Evolutionary conservation across 495 filamentous ascomycete genomes (phyloP).

Genomic region (Tuber aestivum): DNA sequence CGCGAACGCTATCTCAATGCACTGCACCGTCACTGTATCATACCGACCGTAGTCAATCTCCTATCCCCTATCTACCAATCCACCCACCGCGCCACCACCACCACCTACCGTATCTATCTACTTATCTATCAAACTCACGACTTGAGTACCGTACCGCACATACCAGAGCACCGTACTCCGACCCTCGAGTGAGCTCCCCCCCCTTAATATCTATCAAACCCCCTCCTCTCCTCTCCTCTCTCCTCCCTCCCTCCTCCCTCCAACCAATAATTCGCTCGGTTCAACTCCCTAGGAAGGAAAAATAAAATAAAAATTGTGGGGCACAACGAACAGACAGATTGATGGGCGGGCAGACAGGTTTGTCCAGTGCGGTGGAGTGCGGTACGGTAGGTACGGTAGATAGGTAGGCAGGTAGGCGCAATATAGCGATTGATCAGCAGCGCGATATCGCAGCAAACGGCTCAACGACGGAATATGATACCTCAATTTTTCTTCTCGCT

Average conservation of each 20-base stretch:
- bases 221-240: background rate
- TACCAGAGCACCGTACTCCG: background rate
- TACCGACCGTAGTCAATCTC: background rate
- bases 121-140: background rate
- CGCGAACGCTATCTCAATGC: background rate
- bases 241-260: background rate
- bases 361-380: slow-evolving; percentile 1
- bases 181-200: background rate
- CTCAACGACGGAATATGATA: slow-evolving; percentile 9
- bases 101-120: background rate
- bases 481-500: slow-evolving; percentile 1
- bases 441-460: background rate
- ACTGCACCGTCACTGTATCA: background rate
- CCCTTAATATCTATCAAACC: slow-evolving; percentile 1
- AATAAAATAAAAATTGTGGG: background rate
- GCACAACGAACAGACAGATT: slow-evolving; percentile 3
- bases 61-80: slow-evolving; percentile 3
- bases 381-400: background rate
- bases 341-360: slow-evolving; percentile 22
- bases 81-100: background rate
- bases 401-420: background rate
- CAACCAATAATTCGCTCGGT: background rate
- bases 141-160: too few relatives aligned
- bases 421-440: background rate
- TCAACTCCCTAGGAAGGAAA: background rate